Evolutionary conservation across 495 filamentous ascomycete genomes (phyloP).

Genomic region (Cercophora samala): DNA sequence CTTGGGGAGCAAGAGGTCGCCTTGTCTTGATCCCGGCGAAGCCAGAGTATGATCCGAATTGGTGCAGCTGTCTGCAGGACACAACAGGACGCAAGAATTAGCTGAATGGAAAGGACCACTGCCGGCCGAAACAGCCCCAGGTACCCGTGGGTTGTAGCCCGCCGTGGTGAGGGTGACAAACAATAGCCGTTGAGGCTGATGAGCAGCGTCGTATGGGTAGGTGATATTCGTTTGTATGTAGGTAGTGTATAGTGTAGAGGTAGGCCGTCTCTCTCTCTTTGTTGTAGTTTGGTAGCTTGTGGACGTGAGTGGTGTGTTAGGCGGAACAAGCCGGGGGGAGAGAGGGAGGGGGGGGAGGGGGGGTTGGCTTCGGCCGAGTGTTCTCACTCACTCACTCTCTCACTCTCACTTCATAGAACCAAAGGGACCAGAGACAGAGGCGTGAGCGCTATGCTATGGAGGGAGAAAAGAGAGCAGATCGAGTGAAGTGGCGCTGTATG

Average conservation of each 20-base stretch:
- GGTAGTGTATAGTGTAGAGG: background rate
- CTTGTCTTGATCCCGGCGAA: constrained; percentile 5
- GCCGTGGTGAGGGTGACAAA: background rate
- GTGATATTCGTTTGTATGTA: background rate
- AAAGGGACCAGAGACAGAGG: background rate
- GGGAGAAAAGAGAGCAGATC: background rate
- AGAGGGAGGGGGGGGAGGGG: background rate
- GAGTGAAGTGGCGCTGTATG: background rate
- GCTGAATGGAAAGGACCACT: constrained; percentile 3
- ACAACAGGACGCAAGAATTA: constrained; percentile 3
- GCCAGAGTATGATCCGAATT: background rate
- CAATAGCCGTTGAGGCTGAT: background rate
- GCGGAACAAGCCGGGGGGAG: background rate
- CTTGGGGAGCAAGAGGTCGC: background rate
- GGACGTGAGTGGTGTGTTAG: background rate
- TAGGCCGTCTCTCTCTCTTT: constrained; percentile 7
- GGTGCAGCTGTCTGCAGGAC: background rate
- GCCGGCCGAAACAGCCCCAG: constrained; percentile 9
- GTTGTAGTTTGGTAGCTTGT: background rate
- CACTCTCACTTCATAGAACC: background rate
- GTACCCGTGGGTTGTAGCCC: background rate
- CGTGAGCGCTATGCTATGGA: background rate
- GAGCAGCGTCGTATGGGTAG: background rate
- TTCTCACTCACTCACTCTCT: background rate
- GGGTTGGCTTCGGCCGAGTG: background rate